Evolutionary conservation across 2,329 filamentous ascomycete genomes (phyloP).

Genomic region (Colletotrichum phormii): DNA sequence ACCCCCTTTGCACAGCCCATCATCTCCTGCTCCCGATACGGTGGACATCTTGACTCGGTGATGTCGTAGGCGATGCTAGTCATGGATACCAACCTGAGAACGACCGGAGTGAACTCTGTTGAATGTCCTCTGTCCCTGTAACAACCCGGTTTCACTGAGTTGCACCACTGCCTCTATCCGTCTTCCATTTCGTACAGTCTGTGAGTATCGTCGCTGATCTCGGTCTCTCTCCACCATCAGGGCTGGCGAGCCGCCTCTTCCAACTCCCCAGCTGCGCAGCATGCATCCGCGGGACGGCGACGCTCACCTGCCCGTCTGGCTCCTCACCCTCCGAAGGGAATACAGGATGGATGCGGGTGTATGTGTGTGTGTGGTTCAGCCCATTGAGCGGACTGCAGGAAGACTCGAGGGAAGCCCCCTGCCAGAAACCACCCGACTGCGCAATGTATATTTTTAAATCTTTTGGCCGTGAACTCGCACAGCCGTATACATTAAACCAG

Average conservation of each 20-base stretch:
- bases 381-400: conserved; percentile 2
- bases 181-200: neutral
- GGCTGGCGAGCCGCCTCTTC: conserved; percentile 1
- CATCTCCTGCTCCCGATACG: neutral
- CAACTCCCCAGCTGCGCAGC: neutral
- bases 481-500: neutral
- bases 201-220: too few relatives aligned
- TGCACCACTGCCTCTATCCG: conserved; percentile 7
- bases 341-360: neutral
- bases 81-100: conserved; percentile 3
- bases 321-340: conserved; percentile 14
- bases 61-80: conserved; percentile 9
- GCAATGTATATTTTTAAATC: conserved; percentile 8
- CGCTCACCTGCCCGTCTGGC: conserved; percentile 24
- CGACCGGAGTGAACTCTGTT: neutral
- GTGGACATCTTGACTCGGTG: conserved; percentile 17
- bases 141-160: conserved; percentile 26
- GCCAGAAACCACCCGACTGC: neutral
- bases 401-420: conserved; percentile 6
- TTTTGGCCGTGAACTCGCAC: neutral
- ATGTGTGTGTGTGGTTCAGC: conserved; percentile 13
- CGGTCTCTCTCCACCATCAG: neutral
- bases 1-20: conserved; percentile 10
- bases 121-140: conserved; percentile 3
- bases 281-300: neutral